Percentiles rank a stretch among this genome's conserved stretches.
phyloP scores from a whole-genome alignment of 192 early-diverging fungal species.

The Coemansia sp. region DNA sequence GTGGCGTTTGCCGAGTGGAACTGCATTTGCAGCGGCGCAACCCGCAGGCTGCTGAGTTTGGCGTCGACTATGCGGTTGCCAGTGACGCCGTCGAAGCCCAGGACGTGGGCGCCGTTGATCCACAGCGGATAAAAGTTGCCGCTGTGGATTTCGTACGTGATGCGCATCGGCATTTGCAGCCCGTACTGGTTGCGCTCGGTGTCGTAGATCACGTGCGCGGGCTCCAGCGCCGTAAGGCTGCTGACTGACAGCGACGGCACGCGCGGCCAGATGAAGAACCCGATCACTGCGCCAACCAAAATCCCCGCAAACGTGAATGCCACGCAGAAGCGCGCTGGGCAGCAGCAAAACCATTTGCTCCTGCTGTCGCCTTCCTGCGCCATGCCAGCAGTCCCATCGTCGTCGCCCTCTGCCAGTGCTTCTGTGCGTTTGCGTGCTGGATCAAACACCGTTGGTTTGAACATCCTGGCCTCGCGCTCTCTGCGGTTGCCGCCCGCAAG shows the following conservation, averaged over 20 bases:
- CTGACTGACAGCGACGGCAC: slow-evolving; percentile 41
- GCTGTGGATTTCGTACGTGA: slow-evolving; percentile 49
- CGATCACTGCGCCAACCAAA: slow-evolving; percentile 21
- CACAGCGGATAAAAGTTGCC: slow-evolving; percentile 52
- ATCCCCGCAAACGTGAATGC: slow-evolving; percentile 30
- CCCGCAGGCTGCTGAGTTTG: slow-evolving; percentile 10
- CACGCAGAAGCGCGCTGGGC: slow-evolving; percentile 41
- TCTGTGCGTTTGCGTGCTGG: slow-evolving; percentile 3
- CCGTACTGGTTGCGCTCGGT: slow-evolving; percentile 23
- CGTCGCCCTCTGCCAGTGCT: neutral
- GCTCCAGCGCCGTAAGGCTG: slow-evolving; percentile 20
- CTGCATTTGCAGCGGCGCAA: slow-evolving; percentile 25
- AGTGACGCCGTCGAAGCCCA: slow-evolving; percentile 41
- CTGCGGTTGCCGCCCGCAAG: slow-evolving; percentile 8
- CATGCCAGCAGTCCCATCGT: neutral
- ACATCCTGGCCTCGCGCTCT: slow-evolving; percentile 28
- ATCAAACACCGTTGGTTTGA: slow-evolving; percentile 27
- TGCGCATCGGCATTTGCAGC: slow-evolving; percentile 34
- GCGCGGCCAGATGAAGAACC: slow-evolving; percentile 50
- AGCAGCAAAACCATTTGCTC: slow-evolving; percentile 45
- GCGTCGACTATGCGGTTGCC: slow-evolving; percentile 42
- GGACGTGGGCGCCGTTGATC: slow-evolving; percentile 20
- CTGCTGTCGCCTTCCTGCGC: slow-evolving; percentile 3
- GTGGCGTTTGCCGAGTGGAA: slow-evolving; percentile 21
- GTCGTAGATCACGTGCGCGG: slow-evolving; percentile 33